Evolutionary conservation across 495 filamentous ascomycete species (phyloP).

Genomic region (Daldinia caldariorum): DNA sequence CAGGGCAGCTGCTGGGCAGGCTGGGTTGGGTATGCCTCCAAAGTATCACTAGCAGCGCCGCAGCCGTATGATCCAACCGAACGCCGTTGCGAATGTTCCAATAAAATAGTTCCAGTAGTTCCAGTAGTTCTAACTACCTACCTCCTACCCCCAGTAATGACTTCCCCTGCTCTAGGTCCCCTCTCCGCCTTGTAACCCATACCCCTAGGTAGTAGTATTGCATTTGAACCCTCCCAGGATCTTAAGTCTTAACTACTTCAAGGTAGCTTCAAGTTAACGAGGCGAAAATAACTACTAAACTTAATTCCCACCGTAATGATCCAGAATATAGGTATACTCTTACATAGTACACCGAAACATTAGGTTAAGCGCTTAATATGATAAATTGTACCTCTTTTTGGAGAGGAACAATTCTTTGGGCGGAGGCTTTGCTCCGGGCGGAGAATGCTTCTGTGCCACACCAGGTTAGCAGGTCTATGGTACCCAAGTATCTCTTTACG

Average conservation of each 20-base stretch:
- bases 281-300: conserved; percentile 1
- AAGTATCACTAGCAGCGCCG: conserved; percentile 31
- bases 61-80: conserved; percentile 10
- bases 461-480: background rate
- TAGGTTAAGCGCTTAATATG: background rate
- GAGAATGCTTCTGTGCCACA: conserved; percentile 22
- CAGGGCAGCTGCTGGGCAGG: conserved; percentile 26
- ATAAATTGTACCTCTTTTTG: background rate
- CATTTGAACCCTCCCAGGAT: background rate
- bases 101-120: too few relatives aligned
- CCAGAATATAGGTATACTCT: background rate
- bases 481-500: background rate
- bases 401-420: background rate
- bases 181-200: too few relatives aligned
- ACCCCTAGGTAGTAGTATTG: background rate
- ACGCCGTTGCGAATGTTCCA: background rate
- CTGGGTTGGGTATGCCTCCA: conserved; percentile 28
- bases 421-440: conserved; percentile 38
- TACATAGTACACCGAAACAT: background rate
- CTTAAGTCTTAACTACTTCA: background rate
- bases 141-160: too few relatives aligned
- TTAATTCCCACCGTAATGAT: conserved; percentile 2
- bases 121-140: conserved; percentile 10
- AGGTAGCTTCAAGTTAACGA: background rate
- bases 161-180: too few relatives aligned